phyloP scores from a whole-genome alignment of 768 basidiomycete genomes.

The Pleurotus eryngii region DNA sequence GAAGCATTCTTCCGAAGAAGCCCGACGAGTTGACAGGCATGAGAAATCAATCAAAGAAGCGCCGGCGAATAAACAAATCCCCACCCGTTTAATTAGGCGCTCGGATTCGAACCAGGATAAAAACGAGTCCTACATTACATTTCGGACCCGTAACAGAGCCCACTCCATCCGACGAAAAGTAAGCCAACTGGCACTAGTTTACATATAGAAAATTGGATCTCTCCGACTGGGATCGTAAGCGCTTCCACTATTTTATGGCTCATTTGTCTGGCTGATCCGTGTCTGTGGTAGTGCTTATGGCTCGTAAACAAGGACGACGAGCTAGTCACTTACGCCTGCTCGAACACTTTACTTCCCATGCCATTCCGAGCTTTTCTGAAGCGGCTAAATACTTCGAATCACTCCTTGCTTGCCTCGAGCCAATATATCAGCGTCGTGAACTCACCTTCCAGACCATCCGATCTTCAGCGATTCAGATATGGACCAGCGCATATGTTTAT shows the following conservation, averaged over 20 bases:
- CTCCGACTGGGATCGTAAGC: background rate
- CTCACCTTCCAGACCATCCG: background rate
- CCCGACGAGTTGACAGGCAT: too few species aligned
- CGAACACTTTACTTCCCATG: conserved; percentile 1
- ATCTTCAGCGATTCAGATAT: background rate
- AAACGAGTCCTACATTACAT: too few species aligned
- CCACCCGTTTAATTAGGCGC: too few species aligned
- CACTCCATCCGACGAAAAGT: background rate
- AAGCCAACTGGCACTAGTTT: background rate
- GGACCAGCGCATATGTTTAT: background rate
- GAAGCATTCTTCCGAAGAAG: too few species aligned
- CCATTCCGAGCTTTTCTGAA: background rate
- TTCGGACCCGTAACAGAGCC: too few species aligned
- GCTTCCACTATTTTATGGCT: too few species aligned
- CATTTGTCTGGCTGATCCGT: background rate
- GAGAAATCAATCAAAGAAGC: too few species aligned
- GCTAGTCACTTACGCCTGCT: background rate
- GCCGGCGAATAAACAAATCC: too few species aligned
- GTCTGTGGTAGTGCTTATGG: background rate
- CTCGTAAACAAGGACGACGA: background rate
- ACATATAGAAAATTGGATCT: background rate
- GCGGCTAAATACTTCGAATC: background rate
- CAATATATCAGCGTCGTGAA: background rate
- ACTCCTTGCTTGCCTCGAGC: background rate
- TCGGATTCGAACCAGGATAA: too few species aligned